These are phyloP conservation scores for Phaeotremella skinneri DNA, from an alignment of 768 basidiomycete species.

Conservation along the genomic window DNA sequence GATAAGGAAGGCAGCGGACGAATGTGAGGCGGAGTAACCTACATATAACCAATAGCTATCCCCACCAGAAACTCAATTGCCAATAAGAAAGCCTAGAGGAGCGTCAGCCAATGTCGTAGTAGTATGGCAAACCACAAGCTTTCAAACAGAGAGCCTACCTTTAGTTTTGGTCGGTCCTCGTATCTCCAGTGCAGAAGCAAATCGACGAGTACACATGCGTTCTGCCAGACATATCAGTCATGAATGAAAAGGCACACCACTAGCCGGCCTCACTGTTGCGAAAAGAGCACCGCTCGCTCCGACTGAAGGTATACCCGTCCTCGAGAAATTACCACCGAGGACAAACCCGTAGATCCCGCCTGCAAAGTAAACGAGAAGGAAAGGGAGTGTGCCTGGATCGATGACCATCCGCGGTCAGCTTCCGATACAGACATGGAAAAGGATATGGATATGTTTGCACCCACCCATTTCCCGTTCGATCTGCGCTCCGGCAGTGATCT, in stretches of 20 bases:
- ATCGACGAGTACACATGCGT: slow-evolving; percentile 63
- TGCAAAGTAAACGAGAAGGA: slow-evolving; percentile 75
- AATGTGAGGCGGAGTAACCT: no score
- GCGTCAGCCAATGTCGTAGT: slow-evolving; percentile 6
- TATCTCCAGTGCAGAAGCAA: slow-evolving; percentile 89
- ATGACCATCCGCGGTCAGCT: neutral
- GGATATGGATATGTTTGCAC: slow-evolving; percentile 1
- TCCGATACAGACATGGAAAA: no score
- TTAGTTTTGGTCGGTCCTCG: slow-evolving; percentile 74
- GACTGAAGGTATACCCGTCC: slow-evolving; percentile 81
- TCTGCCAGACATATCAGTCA: slow-evolving; percentile 17
- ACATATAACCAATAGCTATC: slow-evolving; percentile 64
- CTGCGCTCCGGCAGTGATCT: slow-evolving; percentile 66
- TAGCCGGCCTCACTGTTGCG: slow-evolving; percentile 61
- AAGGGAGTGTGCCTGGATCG: slow-evolving; percentile 63
- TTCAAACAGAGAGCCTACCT: slow-evolving; percentile 56
- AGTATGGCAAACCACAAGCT: neutral
- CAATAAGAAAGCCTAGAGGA: slow-evolving; percentile 71
- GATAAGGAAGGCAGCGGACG: no score
- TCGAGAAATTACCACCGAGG: slow-evolving; percentile 86
- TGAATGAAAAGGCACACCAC: neutral
- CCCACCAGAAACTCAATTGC: slow-evolving; percentile 82
- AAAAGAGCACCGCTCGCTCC: slow-evolving; percentile 94
- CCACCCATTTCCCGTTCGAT: slow-evolving; percentile 81
- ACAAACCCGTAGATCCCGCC: slow-evolving; percentile 87